Evolutionary conservation across 352 stramenopile species (phyloP), one percentile per base, ranked within the genome.

Genomic region (Plasmopara viticola): DNA sequence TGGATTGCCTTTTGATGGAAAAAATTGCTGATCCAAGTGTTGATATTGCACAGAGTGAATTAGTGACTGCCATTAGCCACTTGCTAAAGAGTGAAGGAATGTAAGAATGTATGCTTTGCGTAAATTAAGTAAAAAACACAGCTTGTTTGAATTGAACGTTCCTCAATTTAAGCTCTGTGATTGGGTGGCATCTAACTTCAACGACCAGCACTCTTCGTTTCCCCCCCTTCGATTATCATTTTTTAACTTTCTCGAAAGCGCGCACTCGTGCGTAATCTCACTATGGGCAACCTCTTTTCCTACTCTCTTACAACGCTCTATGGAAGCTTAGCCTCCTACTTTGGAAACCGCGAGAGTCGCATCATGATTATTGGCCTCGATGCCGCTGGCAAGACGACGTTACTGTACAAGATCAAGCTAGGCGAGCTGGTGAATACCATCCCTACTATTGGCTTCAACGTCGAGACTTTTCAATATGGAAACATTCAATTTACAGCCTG

Each of bases 301-400:
- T 62, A 50, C 44, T 78, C 69, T 7, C 20, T 75, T 13, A 56
- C 70, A 48, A 51, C 63, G 12, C 42, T 74, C 14, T 68, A 74
- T 45, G 51, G 56, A 44, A 53, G 46, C 28, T 37, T 80, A 30
- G 38, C 58, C 12, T 62, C 41, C 9, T 80, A 58, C 55, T 78
- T 66, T 33, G 25, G 60, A 45, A 59, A 65, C 64, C 64, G 56
- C 28, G 56, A 76, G 38, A 72, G 63, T 18, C 68, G 68, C 63
- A 72, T 80, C 51, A 57, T 98, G 45, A 97, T 98, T 71, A 78
- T 96, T n/a, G 87, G 87, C 0, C 76, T 97, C 10, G 95, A 98
- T 70, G 91, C 87, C 18, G 95, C 94, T 17, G 95, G 94, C 66
- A 99, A 99, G 78, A 99, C 95, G 1, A 98, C 95, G 30, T 94